Conservation (phyloP, 352 stramenopile genomes). For the Pythium monospermum region DNA sequence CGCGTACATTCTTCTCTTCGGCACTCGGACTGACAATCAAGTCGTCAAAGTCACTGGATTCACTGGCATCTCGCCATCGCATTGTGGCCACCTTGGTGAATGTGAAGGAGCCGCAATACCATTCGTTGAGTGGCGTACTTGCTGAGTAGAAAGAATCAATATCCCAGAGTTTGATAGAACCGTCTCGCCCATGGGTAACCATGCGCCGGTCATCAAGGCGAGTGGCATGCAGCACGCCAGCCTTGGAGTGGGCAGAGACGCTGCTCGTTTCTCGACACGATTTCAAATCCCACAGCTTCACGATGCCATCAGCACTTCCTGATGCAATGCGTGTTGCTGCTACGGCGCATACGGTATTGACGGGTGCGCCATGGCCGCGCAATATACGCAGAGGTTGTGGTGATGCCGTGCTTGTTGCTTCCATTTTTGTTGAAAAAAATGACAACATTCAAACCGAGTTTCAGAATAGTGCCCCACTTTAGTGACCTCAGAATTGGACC, state of each 20-base stretch:
- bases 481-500: background rate
- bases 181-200: conserved; percentile 69
- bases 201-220: conserved; percentile 25
- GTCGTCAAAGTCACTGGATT: background rate
- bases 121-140: conserved; percentile 7
- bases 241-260: conserved; percentile 53
- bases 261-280: conserved; percentile 44
- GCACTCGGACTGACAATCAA: conserved; percentile 15
- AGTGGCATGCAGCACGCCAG: conserved; percentile 57
- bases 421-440: background rate
- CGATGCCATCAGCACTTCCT: conserved; percentile 47
- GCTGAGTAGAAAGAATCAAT: conserved; percentile 1
- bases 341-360: conserved; percentile 63
- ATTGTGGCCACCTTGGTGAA: conserved; percentile 29
- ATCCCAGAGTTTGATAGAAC: conserved; percentile 61
- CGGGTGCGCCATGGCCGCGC: conserved; percentile 52
- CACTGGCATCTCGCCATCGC: conserved; percentile 7
- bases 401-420: conserved; percentile 8
- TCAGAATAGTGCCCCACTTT: conserved; percentile 5
- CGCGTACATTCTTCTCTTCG: conserved; percentile 23
- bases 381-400: conserved; percentile 57
- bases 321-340: conserved; percentile 34
- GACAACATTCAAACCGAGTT: background rate
- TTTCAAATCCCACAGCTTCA: conserved; percentile 74
- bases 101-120: conserved; percentile 29